Conservation (phyloP, 2,329 filamentous ascomycete species). For the Colletotrichum sp. region DNA sequence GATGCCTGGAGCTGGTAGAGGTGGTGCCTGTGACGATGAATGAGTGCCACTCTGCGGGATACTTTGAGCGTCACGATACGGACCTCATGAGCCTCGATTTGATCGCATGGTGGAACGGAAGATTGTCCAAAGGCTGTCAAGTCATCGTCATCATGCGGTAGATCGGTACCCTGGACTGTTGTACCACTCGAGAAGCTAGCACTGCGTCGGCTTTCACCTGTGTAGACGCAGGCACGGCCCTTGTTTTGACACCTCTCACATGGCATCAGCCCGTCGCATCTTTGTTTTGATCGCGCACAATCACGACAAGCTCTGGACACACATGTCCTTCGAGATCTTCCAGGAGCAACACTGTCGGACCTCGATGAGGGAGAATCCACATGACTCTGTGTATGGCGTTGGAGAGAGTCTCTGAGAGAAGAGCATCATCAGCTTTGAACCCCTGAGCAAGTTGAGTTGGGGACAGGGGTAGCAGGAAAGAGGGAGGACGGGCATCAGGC, state of each 20-base stretch:
- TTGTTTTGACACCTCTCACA: neutral
- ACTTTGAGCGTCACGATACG: neutral
- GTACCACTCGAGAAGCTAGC: neutral
- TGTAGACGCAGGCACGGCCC: neutral
- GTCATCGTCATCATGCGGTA: neutral
- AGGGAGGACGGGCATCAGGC: rapidly evolving
- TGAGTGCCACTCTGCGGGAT: rapidly evolving
- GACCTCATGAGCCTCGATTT: neutral
- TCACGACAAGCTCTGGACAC: neutral
- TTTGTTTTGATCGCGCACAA: neutral
- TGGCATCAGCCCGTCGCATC: neutral
- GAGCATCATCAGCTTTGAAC: neutral
- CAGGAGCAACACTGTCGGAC: neutral
- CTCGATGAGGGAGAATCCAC: neutral
- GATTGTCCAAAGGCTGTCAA: neutral
- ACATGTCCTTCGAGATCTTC: neutral
- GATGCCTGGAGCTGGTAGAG: neutral
- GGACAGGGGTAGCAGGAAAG: neutral
- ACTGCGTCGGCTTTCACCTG: neutral
- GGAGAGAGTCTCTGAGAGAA: neutral
- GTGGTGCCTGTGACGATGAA: neutral
- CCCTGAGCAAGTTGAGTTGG: neutral
- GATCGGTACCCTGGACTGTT: neutral
- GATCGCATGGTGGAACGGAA: neutral
- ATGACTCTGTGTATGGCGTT: neutral